A percentile compares a stretch with the other conserved stretches of the same genome.
Conservation (phyloP, 345 rosid species). For the Brassica carinata region DNA sequence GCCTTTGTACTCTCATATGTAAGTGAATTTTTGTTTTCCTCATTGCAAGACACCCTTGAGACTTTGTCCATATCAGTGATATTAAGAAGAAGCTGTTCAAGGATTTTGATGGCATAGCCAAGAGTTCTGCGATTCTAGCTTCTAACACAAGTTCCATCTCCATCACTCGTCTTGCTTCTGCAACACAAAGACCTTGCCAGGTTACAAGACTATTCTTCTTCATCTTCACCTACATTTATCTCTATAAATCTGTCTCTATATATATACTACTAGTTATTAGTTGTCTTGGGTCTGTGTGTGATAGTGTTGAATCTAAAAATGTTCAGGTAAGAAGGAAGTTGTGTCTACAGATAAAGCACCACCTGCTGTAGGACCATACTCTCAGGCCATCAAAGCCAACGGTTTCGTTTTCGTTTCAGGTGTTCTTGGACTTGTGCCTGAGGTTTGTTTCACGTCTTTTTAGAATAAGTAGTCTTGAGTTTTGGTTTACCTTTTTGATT, state of each 20-base stretch:
- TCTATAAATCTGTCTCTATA: no score
- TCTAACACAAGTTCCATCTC: slow-evolving; percentile 94
- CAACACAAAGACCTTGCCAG: slow-evolving; percentile 72
- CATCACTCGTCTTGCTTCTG: slow-evolving; percentile 84
- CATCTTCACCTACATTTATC: no score
- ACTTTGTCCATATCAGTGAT: no score
- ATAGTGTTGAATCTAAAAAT: not conserved
- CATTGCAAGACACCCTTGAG: no score
- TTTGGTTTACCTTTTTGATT: no score
- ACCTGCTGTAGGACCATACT: slow-evolving; percentile 89
- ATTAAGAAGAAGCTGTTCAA: slow-evolving; percentile 68
- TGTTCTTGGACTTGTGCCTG: slow-evolving; percentile 60
- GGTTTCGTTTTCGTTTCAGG: slow-evolving; percentile 78
- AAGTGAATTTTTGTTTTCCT: no score
- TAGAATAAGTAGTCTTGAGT: no score
- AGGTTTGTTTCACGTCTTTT: not conserved
- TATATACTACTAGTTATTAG: not conserved
- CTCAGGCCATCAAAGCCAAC: slow-evolving; percentile 83
- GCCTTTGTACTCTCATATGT: no score
- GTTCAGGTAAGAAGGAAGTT: slow-evolving; percentile 66
- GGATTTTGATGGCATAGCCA: slow-evolving; percentile 60
- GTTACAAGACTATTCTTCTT: slow-evolving; percentile 36
- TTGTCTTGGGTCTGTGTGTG: slow-evolving; percentile 12
- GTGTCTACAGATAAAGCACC: slow-evolving; percentile 84
- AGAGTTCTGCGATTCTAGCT: slow-evolving; percentile 72